A percentile compares a stretch with the other conserved stretches of the same genome.
phyloP scores from a whole-genome alignment of 257 asterid species.

The Jasminum sambac region DNA sequence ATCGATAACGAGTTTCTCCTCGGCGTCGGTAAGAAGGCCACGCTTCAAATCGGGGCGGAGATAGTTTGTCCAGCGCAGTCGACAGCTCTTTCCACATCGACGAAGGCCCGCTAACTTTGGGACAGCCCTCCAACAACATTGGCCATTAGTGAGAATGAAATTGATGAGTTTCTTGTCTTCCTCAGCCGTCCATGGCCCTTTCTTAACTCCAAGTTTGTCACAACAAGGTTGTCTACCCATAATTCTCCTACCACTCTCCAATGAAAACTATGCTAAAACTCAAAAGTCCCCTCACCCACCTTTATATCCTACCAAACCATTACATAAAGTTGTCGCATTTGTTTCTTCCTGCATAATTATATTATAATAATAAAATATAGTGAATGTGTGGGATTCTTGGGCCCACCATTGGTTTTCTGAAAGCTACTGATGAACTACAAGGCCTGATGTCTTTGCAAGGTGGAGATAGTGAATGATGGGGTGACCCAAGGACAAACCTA shows the following conservation, averaged over 20 bases:
- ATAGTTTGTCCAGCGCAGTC: slow-evolving; percentile 95
- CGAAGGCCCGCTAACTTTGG: slow-evolving; percentile 97
- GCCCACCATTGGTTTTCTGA: slow-evolving; percentile 71
- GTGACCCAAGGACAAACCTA: slow-evolving; percentile 38
- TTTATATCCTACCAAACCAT: slow-evolving; percentile 51
- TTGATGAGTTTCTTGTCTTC: slow-evolving; percentile 87
- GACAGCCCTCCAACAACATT: slow-evolving; percentile 97
- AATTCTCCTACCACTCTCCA: not conserved
- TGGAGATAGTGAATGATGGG: slow-evolving; percentile 29
- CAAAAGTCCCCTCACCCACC: slow-evolving; percentile 63
- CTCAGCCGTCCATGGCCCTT: slow-evolving; percentile 98
- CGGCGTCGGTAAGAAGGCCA: slow-evolving; percentile 82
- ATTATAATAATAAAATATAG: not conserved
- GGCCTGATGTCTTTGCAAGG: slow-evolving; percentile 39
- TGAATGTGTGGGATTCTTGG: slow-evolving; percentile 36
- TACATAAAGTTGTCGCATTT: slow-evolving; percentile 24
- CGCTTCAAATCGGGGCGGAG: slow-evolving; percentile 97
- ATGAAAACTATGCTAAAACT: slow-evolving; percentile 25
- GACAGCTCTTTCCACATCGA: slow-evolving; percentile 96
- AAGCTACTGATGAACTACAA: slow-evolving; percentile 62
- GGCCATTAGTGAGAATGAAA: slow-evolving; percentile 83
- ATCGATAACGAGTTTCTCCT: slow-evolving; percentile 88
- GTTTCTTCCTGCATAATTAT: slow-evolving; percentile 1
- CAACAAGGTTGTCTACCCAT: slow-evolving; percentile 99
- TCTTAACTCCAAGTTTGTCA: slow-evolving; percentile 93